These are phyloP conservation scores for Canavalia ensiformis DNA, from an alignment of 306 rosid genomes.

Conservation along the genomic window DNA sequence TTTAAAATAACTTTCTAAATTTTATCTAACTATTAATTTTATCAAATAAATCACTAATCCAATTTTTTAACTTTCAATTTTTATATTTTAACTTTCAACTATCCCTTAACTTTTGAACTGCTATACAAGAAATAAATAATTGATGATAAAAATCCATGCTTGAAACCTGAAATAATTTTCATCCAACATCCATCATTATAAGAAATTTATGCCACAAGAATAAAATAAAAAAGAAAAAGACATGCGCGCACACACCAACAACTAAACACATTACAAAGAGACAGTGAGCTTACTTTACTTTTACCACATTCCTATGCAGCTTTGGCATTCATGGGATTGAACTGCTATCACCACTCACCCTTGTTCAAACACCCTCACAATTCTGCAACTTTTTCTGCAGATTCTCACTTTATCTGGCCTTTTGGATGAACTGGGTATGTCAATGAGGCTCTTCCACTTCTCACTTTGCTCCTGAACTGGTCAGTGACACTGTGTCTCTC, in stretches of 20 bases:
- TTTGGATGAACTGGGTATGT: slow-evolving; percentile 27
- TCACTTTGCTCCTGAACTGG: slow-evolving; percentile 35
- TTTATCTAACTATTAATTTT: too few species aligned
- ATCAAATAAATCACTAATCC: too few species aligned
- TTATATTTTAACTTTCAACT: too few species aligned
- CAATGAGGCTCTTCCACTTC: slow-evolving; percentile 45
- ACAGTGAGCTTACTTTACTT: slow-evolving; percentile 44
- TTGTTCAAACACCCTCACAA: slow-evolving; percentile 43
- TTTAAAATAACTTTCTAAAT: too few species aligned
- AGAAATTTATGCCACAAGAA: background rate
- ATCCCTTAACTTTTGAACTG: too few species aligned
- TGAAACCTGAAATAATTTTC: background rate
- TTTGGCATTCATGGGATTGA: slow-evolving; percentile 45
- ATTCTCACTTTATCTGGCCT: slow-evolving; percentile 41
- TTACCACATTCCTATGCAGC: slow-evolving; percentile 45
- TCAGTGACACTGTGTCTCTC: slow-evolving; percentile 37
- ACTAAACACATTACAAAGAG: slow-evolving; percentile 25
- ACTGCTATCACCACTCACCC: slow-evolving; percentile 41
- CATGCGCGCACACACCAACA: slow-evolving; percentile 29
- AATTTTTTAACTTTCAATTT: too few species aligned
- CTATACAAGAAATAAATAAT: too few species aligned
- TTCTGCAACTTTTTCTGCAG: slow-evolving; percentile 46
- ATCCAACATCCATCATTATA: background rate
- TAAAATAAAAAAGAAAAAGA: background rate
- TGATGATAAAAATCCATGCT: too few species aligned